Conservation (phyloP, 768 basidiomycete species). For the Tylopilus felleus region DNA sequence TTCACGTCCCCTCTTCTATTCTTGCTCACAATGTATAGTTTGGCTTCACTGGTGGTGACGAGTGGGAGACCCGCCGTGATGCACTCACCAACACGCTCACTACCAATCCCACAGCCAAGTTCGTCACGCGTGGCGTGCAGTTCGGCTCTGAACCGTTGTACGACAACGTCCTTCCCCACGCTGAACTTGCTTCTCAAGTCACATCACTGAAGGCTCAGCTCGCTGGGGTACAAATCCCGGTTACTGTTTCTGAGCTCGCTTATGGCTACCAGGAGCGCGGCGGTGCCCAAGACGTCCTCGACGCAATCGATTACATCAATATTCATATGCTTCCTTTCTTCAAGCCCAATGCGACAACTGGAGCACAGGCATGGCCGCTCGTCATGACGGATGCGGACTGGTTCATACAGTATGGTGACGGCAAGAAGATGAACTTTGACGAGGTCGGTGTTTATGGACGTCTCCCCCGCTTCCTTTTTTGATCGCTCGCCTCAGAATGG, state of each 20-base stretch:
- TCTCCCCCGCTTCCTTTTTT: background rate
- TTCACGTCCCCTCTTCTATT: background rate
- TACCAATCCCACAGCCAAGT: constrained; percentile 60
- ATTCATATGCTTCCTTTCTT: constrained; percentile 75
- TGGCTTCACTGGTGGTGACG: constrained; percentile 36
- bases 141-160: constrained; percentile 72
- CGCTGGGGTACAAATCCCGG: constrained; percentile 51
- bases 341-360: constrained; percentile 34
- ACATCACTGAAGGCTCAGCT: constrained; percentile 46
- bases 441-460: constrained; percentile 42
- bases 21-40: constrained; percentile 24
- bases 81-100: constrained; percentile 49
- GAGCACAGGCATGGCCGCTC: constrained; percentile 59
- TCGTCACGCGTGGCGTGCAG: constrained; percentile 63
- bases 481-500: constrained; percentile 50
- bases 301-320: constrained; percentile 61
- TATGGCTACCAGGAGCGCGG: constrained; percentile 54
- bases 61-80: constrained; percentile 56
- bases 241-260: constrained; percentile 67
- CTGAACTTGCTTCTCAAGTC: constrained; percentile 51
- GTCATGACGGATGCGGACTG: constrained; percentile 58
- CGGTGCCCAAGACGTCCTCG: constrained; percentile 52
- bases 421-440: constrained; percentile 74
- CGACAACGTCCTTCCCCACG: constrained; percentile 50
- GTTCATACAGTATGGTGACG: constrained; percentile 58